Evolutionary conservation across 2,329 filamentous ascomycete species (phyloP).

Genomic region (Parastagonospora nodorum): DNA sequence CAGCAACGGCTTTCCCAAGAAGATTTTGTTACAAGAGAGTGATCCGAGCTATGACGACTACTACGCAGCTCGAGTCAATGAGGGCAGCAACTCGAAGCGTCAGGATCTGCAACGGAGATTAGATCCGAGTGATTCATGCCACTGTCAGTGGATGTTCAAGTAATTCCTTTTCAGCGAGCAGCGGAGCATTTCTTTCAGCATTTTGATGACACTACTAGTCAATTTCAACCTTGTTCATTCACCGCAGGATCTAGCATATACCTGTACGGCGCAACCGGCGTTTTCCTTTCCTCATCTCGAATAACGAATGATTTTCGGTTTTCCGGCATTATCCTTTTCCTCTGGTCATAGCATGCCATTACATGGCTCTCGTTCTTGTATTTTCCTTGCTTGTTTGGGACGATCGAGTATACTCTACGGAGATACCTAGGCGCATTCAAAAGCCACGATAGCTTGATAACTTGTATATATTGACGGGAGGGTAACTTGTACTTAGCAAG

Average conservation of each 20-base stretch:
- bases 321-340: background rate
- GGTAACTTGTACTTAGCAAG: background rate
- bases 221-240: background rate
- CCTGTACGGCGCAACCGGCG: background rate
- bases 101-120: slow-evolving; percentile 21
- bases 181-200: background rate
- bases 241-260: background rate
- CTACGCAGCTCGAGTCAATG: slow-evolving; percentile 11
- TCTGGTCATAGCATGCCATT: slow-evolving; percentile 1
- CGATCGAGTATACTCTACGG: slow-evolving; percentile 5
- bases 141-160: slow-evolving; percentile 48
- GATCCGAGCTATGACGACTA: slow-evolving; percentile 45
- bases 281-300: background rate
- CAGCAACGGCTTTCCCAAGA: slow-evolving; percentile 41
- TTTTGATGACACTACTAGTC: background rate
- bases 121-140: slow-evolving; percentile 41
- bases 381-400: slow-evolving; percentile 5
- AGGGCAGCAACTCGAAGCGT: slow-evolving; percentile 15
- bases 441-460: slow-evolving; percentile 2
- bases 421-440: slow-evolving; percentile 9
- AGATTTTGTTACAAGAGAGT: slow-evolving; percentile 47
- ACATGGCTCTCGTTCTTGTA: background rate
- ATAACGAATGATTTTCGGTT: background rate
- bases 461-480: slow-evolving; percentile 6
- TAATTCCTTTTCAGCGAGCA: slow-evolving; percentile 14